Evolutionary conservation across 1,284 basidiomycete genomes (phyloP).

Genomic region (Athelia sp.): DNA sequence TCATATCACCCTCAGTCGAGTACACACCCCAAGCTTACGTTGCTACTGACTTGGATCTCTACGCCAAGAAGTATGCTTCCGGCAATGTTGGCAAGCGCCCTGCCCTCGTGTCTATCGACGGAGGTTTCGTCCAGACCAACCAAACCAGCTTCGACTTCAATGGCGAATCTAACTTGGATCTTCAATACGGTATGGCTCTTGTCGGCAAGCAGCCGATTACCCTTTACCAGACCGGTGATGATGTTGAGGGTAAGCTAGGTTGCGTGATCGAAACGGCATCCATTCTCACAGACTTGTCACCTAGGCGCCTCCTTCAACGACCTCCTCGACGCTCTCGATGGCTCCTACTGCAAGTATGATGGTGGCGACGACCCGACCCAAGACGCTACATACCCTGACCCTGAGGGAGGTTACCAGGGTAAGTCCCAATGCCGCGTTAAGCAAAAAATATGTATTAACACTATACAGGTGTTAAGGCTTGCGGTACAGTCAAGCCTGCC

Average conservation of each 20-base stretch:
- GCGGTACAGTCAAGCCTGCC: constrained; percentile 37
- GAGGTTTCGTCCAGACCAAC: constrained; percentile 24
- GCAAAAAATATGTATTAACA: neutral
- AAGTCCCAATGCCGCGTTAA: constrained; percentile 14
- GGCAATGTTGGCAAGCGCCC: constrained; percentile 34
- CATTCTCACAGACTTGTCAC: neutral
- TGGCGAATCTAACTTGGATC: constrained; percentile 44
- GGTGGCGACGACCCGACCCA: constrained; percentile 37
- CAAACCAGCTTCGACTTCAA: constrained; percentile 31
- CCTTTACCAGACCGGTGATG: constrained; percentile 45
- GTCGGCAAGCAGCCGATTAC: constrained; percentile 33
- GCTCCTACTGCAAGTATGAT: constrained; percentile 34
- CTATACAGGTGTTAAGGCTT: constrained; percentile 28
- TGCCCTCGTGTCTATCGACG: constrained; percentile 37
- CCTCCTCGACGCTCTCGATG: constrained; percentile 40
- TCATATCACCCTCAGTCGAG: constrained; percentile 29
- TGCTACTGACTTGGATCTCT: constrained; percentile 40
- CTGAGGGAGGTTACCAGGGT: constrained; percentile 30
- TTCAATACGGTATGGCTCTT: constrained; percentile 34
- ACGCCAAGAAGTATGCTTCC: constrained; percentile 35
- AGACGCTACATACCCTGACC: constrained; percentile 38
- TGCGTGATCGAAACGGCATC: constrained; percentile 3
- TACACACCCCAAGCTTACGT: constrained; percentile 44
- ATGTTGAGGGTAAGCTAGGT: constrained; percentile 29
- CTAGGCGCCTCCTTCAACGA: constrained; percentile 38